Evolutionary conservation across 129 eudicot genomes (phyloP).

Genomic region (Flaveria sonorensis): DNA sequence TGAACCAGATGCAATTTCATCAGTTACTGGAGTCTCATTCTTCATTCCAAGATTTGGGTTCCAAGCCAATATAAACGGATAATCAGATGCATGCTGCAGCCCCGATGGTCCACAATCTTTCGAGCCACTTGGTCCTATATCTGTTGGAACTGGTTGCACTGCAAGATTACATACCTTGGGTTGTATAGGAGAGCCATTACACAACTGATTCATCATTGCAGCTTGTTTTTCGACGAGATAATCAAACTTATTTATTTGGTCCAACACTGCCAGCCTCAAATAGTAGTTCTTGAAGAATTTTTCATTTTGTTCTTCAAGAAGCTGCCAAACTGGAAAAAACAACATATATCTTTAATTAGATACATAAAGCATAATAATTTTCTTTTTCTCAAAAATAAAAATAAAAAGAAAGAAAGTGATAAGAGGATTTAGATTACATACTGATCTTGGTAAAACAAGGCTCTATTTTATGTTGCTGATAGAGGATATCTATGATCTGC

Average conservation of each 20-base stretch:
- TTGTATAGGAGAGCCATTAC: conserved; percentile 48
- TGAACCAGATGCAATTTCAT: not conserved
- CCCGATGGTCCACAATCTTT: not conserved
- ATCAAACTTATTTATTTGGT: conserved; percentile 25
- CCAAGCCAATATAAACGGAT: not conserved
- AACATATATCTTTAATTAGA: not conserved
- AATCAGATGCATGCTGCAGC: not conserved
- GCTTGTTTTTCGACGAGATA: conserved; percentile 57
- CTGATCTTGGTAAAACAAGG: not conserved
- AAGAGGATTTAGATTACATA: not conserved
- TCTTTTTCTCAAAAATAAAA: no score
- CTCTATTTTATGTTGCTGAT: not conserved
- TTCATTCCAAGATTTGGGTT: not conserved
- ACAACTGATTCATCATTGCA: conserved; percentile 41
- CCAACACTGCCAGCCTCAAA: not conserved
- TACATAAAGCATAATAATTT: no score
- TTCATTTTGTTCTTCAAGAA: conserved; percentile 1
- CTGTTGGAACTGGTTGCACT: no score
- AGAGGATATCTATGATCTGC: not conserved
- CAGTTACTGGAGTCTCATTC: not conserved
- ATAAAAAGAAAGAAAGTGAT: no score
- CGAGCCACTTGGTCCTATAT: conserved; percentile 38
- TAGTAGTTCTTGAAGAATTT: not conserved
- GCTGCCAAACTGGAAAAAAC: not conserved
- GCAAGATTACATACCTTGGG: no score